A percentile compares a stretch with the other conserved stretches of the same genome.
These are phyloP conservation scores for Ceratocystiopsis sp. DNA, from an alignment of 2,329 filamentous ascomycete genomes.

Conservation along the genomic window DNA sequence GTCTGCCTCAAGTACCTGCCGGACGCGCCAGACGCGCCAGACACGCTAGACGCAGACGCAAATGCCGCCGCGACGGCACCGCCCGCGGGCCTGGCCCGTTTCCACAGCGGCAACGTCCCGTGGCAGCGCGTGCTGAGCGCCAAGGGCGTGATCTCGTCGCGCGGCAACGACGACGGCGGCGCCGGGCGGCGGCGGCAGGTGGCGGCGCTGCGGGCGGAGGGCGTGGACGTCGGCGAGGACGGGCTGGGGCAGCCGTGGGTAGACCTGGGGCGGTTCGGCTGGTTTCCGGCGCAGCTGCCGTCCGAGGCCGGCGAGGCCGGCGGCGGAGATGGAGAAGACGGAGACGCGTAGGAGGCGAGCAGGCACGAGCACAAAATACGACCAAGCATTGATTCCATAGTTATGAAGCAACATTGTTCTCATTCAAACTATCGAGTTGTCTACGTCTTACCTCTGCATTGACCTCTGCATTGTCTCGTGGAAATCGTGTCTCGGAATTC, in stretches of 20 bases:
- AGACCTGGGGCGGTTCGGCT: conserved; percentile 33
- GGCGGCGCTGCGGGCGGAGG: conserved; percentile 30
- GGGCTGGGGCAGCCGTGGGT: conserved; percentile 35
- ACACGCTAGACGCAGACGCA: too few species aligned
- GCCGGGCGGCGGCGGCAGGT: conserved; percentile 24
- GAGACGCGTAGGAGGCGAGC: too few species aligned
- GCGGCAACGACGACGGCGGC: conserved; percentile 17
- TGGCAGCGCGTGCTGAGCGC: conserved; percentile 91
- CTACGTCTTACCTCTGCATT: too few species aligned
- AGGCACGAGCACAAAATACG: too few species aligned
- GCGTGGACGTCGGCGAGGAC: conserved; percentile 30
- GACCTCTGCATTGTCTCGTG: too few species aligned
- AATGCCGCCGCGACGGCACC: not conserved
- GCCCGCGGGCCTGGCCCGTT: conserved; percentile 33
- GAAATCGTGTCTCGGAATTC: not conserved
- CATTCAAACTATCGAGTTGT: too few species aligned
- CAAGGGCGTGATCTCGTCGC: conserved; percentile 70
- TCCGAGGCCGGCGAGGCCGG: conserved; percentile 15
- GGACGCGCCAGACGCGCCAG: not conserved
- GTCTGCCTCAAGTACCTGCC: conserved; percentile 74
- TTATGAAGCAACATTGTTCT: not conserved
- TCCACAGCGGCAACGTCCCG: conserved; percentile 64
- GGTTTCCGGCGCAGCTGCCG: conserved; percentile 35
- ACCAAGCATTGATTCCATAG: not conserved
- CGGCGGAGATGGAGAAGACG: conserved; percentile 10